phyloP scores from a whole-genome alignment of 2,329 filamentous ascomycete genomes.

The Trichoderma endophyticum region DNA sequence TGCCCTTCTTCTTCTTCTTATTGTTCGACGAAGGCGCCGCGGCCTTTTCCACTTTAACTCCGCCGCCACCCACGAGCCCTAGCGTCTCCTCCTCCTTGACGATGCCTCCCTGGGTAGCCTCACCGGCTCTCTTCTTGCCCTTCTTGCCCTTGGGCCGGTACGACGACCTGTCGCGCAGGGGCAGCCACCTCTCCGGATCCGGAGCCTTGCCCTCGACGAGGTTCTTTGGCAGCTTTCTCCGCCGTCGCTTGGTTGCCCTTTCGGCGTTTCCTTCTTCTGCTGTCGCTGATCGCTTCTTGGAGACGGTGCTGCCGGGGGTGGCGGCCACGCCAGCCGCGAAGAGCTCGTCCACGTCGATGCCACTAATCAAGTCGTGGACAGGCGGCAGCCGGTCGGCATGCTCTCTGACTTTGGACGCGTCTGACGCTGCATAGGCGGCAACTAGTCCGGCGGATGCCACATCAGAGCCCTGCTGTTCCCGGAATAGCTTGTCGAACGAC shows the following conservation, averaged over 20 bases:
- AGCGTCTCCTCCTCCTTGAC: constrained; percentile 70
- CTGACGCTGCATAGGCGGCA: constrained; percentile 68
- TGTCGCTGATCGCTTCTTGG: constrained; percentile 49
- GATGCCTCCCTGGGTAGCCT: constrained; percentile 80
- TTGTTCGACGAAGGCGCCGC: constrained; percentile 43
- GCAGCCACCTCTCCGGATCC: constrained; percentile 91
- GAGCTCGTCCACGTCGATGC: constrained; percentile 60
- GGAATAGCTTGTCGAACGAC: constrained; percentile 72
- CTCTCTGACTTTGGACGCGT: constrained; percentile 53
- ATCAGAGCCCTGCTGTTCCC: constrained; percentile 63
- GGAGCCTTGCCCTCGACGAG: constrained; percentile 74
- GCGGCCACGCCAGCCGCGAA: constrained; percentile 61
- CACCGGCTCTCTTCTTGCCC: constrained; percentile 76
- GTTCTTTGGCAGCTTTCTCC: constrained; percentile 65
- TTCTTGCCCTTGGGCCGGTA: constrained; percentile 92
- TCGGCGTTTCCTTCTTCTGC: constrained; percentile 30
- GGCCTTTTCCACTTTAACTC: constrained; percentile 63
- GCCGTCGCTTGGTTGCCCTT: constrained; percentile 54
- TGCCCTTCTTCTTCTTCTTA: constrained; percentile 52
- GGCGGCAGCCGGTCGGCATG: constrained; percentile 58
- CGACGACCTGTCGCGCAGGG: constrained; percentile 80
- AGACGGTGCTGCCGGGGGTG: constrained; percentile 35
- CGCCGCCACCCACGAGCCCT: constrained; percentile 61
- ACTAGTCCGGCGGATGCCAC: constrained; percentile 79
- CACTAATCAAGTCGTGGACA: constrained; percentile 58